These are phyloP conservation scores for Annulohypoxylon maeteangense DNA, from an alignment of 495 filamentous ascomycete genomes.

Conservation along the genomic window DNA sequence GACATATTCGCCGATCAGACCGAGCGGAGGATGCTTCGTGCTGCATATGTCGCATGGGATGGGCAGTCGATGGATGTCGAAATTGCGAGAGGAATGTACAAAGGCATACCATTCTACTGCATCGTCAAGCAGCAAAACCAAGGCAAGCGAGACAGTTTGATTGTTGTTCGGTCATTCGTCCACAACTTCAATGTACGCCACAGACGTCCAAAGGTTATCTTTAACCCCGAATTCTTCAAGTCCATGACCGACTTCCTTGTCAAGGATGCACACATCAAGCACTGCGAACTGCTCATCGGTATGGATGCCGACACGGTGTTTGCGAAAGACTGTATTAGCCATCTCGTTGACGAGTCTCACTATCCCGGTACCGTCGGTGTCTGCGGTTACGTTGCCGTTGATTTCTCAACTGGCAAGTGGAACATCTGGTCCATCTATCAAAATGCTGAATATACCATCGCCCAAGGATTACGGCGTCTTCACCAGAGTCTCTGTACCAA, in stretches of 20 bases:
- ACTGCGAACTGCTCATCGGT: conserved; percentile 44
- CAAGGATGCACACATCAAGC: conserved; percentile 35
- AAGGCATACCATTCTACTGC: conserved; percentile 68
- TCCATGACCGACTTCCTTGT: conserved; percentile 39
- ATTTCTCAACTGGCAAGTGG: conserved; percentile 38
- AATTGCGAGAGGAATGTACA: conserved; percentile 78
- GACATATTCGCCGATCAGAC: conserved; percentile 74
- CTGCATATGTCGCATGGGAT: conserved; percentile 70
- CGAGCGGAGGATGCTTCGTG: conserved; percentile 68
- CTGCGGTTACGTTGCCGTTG: conserved; percentile 47
- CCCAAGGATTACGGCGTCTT: conserved; percentile 47
- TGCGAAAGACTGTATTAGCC: conserved; percentile 39
- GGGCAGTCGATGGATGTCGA: conserved; percentile 79
- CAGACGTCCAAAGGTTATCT: conserved; percentile 37
- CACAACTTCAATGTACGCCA: conserved; percentile 70
- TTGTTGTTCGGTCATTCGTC: conserved; percentile 80
- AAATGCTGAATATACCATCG: conserved; percentile 46
- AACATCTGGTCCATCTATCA: conserved; percentile 46
- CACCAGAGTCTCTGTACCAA: conserved; percentile 46
- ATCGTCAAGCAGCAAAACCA: conserved; percentile 77
- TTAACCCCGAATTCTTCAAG: conserved; percentile 42
- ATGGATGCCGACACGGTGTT: conserved; percentile 52
- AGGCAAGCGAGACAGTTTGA: conserved; percentile 82
- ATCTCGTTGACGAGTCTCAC: conserved; percentile 43
- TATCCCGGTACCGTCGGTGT: conserved; percentile 44